phyloP scores from a whole-genome alignment of 2,329 filamentous ascomycete genomes.

The Botrytis fragariae region DNA sequence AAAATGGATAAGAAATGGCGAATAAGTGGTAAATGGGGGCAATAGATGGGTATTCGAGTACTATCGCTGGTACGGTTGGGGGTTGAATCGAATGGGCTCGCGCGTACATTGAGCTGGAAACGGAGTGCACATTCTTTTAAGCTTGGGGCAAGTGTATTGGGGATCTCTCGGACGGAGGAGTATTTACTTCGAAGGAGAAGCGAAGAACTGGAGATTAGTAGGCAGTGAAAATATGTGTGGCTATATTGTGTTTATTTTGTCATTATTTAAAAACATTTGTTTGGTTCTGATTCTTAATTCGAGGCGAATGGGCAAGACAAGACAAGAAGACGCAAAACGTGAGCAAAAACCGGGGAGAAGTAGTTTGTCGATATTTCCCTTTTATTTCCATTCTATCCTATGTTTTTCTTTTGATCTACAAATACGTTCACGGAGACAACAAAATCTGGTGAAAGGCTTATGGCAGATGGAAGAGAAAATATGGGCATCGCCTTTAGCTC shows the following conservation, averaged over 20 bases:
- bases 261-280: conserved; percentile 9
- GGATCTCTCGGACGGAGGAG: background rate
- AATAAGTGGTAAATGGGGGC: background rate
- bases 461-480: background rate
- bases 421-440: background rate
- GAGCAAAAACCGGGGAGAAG: background rate
- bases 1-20: background rate
- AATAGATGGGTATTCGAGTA: background rate
- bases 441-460: background rate
- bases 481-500: background rate
- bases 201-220: background rate
- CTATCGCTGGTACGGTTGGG: conserved; percentile 2
- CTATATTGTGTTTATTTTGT: conserved; percentile 1
- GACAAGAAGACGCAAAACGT: background rate
- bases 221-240: background rate
- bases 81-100: background rate
- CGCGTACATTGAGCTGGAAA: background rate
- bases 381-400: background rate
- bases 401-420: background rate
- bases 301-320: background rate
- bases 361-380: background rate
- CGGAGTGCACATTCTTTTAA: conserved; percentile 1
- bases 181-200: background rate
- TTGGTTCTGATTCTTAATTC: background rate
- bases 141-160: background rate